Percentiles rank a stretch among this genome's conserved stretches.
These are phyloP conservation scores for Globisporangium rhizosaccharum DNA, from an alignment of 352 stramenopile genomes.

Conservation along the genomic window DNA sequence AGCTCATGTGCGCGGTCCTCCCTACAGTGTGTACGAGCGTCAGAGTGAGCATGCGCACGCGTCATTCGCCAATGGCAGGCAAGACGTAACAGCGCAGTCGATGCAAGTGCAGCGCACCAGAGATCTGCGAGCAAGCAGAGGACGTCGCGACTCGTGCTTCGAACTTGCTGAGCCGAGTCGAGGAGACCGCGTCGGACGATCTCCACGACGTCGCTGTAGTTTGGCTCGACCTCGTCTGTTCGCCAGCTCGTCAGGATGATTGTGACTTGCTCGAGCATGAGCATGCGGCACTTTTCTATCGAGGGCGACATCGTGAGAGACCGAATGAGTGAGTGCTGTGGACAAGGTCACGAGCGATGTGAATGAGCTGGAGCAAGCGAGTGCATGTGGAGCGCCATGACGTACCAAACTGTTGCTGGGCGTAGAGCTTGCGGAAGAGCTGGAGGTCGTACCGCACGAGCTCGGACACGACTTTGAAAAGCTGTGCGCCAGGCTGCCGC, in stretches of 20 bases:
- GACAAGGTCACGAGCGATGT: not conserved
- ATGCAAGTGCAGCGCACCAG: conserved; percentile 37
- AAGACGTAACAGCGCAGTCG: not conserved
- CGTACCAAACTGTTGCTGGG: conserved; percentile 34
- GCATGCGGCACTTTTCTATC: conserved; percentile 40
- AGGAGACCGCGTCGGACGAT: conserved; percentile 42
- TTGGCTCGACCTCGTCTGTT: conserved; percentile 36
- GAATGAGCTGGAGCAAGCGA: not conserved
- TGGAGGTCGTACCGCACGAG: conserved; percentile 56
- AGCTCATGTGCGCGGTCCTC: conserved; percentile 44
- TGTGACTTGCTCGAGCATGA: conserved; percentile 56
- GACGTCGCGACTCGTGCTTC: conserved; percentile 36
- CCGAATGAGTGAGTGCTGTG: not conserved
- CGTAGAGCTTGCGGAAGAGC: conserved; percentile 39
- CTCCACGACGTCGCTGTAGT: conserved; percentile 43
- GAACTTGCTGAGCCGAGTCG: conserved; percentile 35
- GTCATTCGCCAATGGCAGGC: not conserved
- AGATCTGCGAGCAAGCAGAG: conserved; percentile 36
- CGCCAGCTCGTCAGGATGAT: conserved; percentile 52
- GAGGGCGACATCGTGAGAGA: not conserved
- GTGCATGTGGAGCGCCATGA: not conserved
- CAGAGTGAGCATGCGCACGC: not conserved
- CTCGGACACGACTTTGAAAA: conserved; percentile 53
- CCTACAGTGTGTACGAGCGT: conserved; percentile 18
- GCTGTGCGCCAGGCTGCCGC: conserved; percentile 36